Base-by-base conservation (phyloP, 208 protist genomes). In the Trypanosoma boissoni region DNA sequence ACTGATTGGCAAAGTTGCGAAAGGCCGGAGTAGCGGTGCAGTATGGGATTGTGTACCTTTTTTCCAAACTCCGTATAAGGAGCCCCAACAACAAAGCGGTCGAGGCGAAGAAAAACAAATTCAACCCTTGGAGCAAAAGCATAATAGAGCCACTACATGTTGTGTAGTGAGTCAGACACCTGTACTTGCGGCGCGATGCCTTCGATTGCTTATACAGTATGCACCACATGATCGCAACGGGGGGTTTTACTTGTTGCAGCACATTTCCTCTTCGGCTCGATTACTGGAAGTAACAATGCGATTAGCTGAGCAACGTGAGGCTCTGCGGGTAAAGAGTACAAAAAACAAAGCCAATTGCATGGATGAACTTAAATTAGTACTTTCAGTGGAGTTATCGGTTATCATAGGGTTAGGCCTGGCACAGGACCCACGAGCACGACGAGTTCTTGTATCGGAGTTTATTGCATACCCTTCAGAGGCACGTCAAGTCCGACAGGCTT, bases 161-260 rank as follows among this genome's bases (percentile, higher is more conserved):
- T 9, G 16, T 43, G 31, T 32, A 45, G 55, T 32, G 4, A 65
- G 41, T 27, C 23, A 23, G 2, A 44, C 48, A 29, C n/a, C 42
- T 20, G 44, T 26, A 16, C 48, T 65, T 29, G 46, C 59, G n/a
- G 59, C 59, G 2, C 59, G 48, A 26, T 65, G 59, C 31, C 27
- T 65, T 24, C 49, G 59, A 27, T 44, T 65, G 18, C 36, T 65
- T 43, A 34, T 65, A 23, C 59, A 65, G 31, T 29, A 58, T 46
- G 59, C 48, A 2, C 59, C 59, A 34, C 56, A 28, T 29, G 44
- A 65, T 23, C 45, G 59, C 8, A 52, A 58, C 42, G 59, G 27
- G 3, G 59, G 31, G 5, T 65, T 65, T 56, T 56, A 52, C 26
- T 18, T 65, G 2, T 27, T 65, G 10, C 59, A 65, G 27, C 59